Percentiles rank a stretch among this genome's conserved stretches.
Evolutionary conservation across 139 green algal species (phyloP).

Genomic region (Coelastrella sp.): DNA sequence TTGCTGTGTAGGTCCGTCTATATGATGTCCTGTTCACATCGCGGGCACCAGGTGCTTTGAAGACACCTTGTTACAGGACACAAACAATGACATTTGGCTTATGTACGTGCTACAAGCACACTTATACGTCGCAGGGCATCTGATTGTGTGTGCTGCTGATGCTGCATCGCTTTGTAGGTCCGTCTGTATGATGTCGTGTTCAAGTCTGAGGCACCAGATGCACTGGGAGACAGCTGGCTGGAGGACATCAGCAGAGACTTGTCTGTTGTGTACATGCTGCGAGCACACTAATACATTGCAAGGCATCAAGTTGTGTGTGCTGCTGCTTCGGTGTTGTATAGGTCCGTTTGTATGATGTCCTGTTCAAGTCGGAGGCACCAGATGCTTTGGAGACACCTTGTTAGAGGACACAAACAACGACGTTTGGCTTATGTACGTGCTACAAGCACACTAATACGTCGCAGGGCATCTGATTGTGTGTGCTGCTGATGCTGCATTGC

Average conservation of each 20-base stretch:
- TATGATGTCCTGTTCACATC: slow-evolving; percentile 94
- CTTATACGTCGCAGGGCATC: no score
- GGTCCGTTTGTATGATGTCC: slow-evolving; percentile 87
- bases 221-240: slow-evolving; percentile 84
- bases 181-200: slow-evolving; percentile 96
- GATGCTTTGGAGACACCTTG: slow-evolving; percentile 79
- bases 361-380: slow-evolving; percentile 90
- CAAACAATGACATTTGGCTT: slow-evolving; percentile 62
- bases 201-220: slow-evolving; percentile 75
- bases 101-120: neutral
- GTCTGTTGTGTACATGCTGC: neutral
- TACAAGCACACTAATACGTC: neutral
- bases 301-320: neutral
- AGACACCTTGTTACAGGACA: slow-evolving; percentile 88
- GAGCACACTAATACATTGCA: neutral
- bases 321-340: neutral
- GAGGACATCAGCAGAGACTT: slow-evolving; percentile 77
- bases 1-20: slow-evolving; percentile 69
- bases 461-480: neutral
- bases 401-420: slow-evolving; percentile 82
- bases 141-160: neutral
- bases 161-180: slow-evolving; percentile 18
- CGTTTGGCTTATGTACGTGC: neutral
- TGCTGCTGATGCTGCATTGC: neutral
- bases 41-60: slow-evolving; percentile 66